Evolutionary conservation across 441 rosid species (phyloP).

Genomic region (Dalechampia spathulata): DNA sequence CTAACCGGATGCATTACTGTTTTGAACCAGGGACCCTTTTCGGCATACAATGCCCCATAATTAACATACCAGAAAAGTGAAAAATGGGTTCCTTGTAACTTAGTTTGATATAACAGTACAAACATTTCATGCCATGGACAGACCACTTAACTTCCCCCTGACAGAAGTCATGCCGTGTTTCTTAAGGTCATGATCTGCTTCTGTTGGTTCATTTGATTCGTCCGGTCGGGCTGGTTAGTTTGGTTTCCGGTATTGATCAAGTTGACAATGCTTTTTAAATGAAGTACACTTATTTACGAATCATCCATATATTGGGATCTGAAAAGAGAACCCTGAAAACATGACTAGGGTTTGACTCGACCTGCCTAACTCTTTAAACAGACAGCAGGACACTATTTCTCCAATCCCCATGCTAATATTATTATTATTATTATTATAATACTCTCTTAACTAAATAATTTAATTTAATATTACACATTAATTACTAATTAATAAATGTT

Average conservation of each 20-base stretch:
- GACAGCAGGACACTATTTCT: background rate
- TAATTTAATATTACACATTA: no score
- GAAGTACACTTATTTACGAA: no score
- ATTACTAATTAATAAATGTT: no score
- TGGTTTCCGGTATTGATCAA: background rate
- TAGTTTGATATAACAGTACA: background rate
- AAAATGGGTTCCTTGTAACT: no score
- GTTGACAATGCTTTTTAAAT: background rate
- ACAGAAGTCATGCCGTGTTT: background rate
- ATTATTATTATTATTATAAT: no score
- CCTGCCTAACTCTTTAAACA: background rate
- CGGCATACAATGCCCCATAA: background rate
- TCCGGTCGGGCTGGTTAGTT: no score
- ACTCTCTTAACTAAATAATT: background rate
- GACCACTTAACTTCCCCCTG: slow-evolving; percentile 1
- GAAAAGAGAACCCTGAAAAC: slow-evolving; percentile 42
- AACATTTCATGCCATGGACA: background rate
- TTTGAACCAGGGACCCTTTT: background rate
- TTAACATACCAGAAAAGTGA: no score
- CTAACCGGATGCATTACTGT: no score
- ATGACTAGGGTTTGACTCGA: slow-evolving; percentile 28
- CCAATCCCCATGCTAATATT: slow-evolving; percentile 13
- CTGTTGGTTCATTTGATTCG: background rate
- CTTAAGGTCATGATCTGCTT: background rate
- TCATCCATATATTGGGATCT: slow-evolving; percentile 64